These are phyloP conservation scores for Kluyveromyces lactis DNA, from an alignment of 805 yeast genomes.

Conservation along the genomic window DNA sequence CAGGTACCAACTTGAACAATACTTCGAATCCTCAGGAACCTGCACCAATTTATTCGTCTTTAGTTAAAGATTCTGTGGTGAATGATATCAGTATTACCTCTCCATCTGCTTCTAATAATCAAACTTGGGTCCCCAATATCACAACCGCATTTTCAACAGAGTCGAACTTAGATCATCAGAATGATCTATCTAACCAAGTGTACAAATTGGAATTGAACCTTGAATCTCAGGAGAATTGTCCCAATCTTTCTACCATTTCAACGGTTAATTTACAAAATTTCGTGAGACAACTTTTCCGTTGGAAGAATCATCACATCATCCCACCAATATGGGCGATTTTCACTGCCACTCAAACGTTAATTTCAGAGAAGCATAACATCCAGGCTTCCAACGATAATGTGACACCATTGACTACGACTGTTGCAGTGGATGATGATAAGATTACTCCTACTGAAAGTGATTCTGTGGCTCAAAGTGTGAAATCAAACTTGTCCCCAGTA, in stretches of 20 bases:
- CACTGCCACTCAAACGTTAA: conserved; percentile 44
- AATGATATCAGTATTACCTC: conserved; percentile 18
- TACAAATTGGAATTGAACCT: conserved; percentile 1
- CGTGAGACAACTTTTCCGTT: conserved; percentile 22
- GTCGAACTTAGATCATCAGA: neutral
- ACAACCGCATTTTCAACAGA: conserved; percentile 8
- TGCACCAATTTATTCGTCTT: neutral
- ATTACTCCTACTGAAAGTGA: neutral
- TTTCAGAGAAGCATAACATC: conserved; percentile 36
- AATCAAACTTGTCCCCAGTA: conserved; percentile 8
- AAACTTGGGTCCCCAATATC: conserved; percentile 19
- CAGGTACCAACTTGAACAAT: neutral
- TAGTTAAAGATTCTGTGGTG: conserved; percentile 8
- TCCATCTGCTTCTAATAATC: conserved; percentile 17
- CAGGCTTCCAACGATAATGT: conserved; percentile 28
- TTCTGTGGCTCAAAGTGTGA: neutral
- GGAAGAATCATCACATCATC: conserved; percentile 20
- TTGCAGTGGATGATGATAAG: conserved; percentile 9
- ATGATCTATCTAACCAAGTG: conserved; percentile 3
- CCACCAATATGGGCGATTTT: conserved; percentile 51
- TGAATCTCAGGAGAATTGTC: neutral
- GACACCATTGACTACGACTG: conserved; percentile 4
- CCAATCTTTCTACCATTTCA: conserved; percentile 4
- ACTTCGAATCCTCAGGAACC: neutral
- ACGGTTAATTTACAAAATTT: conserved; percentile 27